A percentile compares a stretch with the other conserved stretches of the same genome.
These are phyloP conservation scores for Globisporangium nodosum DNA, from an alignment of 352 stramenopile species.

Conservation along the genomic window DNA sequence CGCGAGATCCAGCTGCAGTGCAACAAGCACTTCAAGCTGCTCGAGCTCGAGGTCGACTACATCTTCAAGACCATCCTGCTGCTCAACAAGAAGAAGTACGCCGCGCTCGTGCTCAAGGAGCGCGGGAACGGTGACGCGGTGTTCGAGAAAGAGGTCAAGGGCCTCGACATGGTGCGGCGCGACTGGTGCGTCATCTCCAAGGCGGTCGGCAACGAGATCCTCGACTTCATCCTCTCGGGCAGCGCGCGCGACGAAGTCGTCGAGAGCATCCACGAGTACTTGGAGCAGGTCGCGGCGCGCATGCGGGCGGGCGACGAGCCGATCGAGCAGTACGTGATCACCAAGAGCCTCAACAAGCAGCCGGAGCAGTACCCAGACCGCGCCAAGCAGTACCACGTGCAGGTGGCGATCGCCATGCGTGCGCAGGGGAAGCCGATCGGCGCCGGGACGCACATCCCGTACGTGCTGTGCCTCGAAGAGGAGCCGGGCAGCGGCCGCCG, in stretches of 20 bases:
- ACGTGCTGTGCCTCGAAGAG: constrained; percentile 94
- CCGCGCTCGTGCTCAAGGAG: constrained; percentile 94
- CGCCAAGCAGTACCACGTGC: constrained; percentile 96
- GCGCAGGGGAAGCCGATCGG: constrained; percentile 94
- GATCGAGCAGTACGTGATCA: constrained; percentile 98
- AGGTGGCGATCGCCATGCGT: constrained; percentile 96
- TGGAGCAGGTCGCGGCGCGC: constrained; percentile 87
- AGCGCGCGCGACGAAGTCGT: constrained; percentile 93
- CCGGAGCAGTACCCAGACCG: constrained; percentile 97
- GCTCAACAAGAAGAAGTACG: constrained; percentile 99
- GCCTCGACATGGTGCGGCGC: constrained; percentile 95
- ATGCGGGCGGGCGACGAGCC: constrained; percentile 94
- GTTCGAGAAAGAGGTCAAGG: constrained; percentile 98
- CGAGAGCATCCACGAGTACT: constrained; percentile 95
- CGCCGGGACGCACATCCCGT: constrained; percentile 98
- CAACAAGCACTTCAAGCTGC: constrained; percentile 98
- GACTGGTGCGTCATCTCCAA: constrained; percentile 99
- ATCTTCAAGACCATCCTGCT: constrained; percentile 99
- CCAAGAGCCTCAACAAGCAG: constrained; percentile 99
- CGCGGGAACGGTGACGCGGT: constrained; percentile 33
- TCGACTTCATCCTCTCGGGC: constrained; percentile 97
- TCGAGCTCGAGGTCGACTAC: constrained; percentile 99
- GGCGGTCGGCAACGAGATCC: constrained; percentile 92
- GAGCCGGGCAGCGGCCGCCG: constrained; percentile 63
- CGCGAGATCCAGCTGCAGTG: constrained; percentile 96